These are phyloP conservation scores for Coemansia sp. DNA, from an alignment of 192 early-diverging fungal species.

Conservation along the genomic window DNA sequence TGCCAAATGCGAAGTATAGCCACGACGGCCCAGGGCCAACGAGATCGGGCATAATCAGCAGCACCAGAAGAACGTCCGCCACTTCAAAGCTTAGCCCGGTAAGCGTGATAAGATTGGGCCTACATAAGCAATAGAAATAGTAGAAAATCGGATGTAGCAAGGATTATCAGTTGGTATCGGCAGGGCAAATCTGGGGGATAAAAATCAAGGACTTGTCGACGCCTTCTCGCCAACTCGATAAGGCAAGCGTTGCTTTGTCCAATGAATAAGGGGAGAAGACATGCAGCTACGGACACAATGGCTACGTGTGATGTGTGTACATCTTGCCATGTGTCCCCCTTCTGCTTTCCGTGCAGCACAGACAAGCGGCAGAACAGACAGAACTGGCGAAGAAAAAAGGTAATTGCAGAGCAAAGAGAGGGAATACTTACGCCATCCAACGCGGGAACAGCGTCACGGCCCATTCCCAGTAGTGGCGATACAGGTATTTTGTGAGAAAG, in stretches of 20 bases:
- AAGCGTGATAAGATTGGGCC: conserved; percentile 81
- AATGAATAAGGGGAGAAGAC: not conserved
- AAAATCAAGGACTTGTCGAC: not conserved
- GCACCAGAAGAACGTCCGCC: conserved; percentile 68
- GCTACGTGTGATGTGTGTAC: not conserved
- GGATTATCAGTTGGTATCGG: not conserved
- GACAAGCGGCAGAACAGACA: conserved; percentile 2
- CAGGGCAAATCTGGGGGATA: not conserved
- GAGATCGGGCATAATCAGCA: conserved; percentile 68
- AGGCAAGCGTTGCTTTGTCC: no score
- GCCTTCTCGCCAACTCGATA: no score
- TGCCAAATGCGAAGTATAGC: conserved; percentile 72
- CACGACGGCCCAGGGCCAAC: conserved; percentile 67
- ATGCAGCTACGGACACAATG: not conserved
- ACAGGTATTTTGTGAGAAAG: conserved; percentile 74
- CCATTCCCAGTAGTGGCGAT: conserved; percentile 89
- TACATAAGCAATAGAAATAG: conserved; percentile 17
- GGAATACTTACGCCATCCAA: conserved; percentile 87
- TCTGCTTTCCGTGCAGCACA: not conserved
- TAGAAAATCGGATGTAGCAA: not conserved
- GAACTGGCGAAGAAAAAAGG: not conserved
- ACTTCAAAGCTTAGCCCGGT: conserved; percentile 76
- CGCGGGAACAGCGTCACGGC: conserved; percentile 82
- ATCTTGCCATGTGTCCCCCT: not conserved
- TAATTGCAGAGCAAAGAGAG: not conserved